Conservation (phyloP, 805 yeast genomes). For the Naumovozyma baii region DNA sequence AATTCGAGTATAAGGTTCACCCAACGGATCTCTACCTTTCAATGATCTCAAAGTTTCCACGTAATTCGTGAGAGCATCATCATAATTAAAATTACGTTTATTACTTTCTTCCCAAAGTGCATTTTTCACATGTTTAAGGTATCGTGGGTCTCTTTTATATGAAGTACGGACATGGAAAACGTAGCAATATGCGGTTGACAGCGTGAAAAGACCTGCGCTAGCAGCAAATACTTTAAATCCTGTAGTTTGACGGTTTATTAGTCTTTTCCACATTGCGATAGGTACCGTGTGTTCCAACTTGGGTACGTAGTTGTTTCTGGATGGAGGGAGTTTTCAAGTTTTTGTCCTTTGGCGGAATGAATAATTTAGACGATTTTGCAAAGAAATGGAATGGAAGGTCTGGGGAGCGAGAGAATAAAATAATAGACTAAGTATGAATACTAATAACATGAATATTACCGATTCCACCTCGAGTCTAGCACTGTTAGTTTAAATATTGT, state of each 20-base stretch:
- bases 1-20: constrained; percentile 83
- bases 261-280: neutral
- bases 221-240: neutral
- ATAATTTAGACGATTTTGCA: too few species aligned
- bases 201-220: neutral
- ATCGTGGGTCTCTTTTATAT: neutral
- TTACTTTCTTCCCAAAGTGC: constrained; percentile 81
- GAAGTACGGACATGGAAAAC: neutral
- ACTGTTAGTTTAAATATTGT: too few species aligned
- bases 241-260: neutral
- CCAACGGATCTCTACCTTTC: constrained; percentile 35
- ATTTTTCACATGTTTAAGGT: constrained; percentile 38
- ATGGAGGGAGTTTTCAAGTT: neutral
- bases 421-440: too few species aligned
- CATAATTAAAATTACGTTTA: constrained; percentile 44
- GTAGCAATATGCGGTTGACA: neutral
- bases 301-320: neutral
- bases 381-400: too few species aligned
- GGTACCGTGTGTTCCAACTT: neutral
- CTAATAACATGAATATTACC: too few species aligned
- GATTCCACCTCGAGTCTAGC: too few species aligned
- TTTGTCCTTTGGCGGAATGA: neutral
- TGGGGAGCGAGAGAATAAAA: too few species aligned
- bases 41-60: constrained; percentile 64
- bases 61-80: constrained; percentile 60